Base-by-base conservation (phyloP, 768 basidiomycete species). In the Amanita exitialis region DNA sequence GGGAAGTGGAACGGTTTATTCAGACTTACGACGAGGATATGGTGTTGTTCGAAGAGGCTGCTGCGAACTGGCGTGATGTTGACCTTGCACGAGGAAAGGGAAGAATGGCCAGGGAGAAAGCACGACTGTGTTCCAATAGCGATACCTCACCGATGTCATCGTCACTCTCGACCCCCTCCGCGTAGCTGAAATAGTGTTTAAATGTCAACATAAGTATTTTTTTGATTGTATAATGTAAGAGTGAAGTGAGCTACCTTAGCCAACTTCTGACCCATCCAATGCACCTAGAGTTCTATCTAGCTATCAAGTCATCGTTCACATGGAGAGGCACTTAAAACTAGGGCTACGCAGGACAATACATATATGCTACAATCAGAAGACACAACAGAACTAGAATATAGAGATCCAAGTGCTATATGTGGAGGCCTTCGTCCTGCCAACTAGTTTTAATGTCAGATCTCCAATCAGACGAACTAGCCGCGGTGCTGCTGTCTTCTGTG, bases 11-110 rank as follows among this genome's bases (percentile, higher is more conserved):
- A 5, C 62, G 60, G 49, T 89, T 89, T 57, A 60, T 62, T 30
- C 63, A 60, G 16, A 59, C 44, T 21, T 88, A 87, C 55, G 80
- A 83, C 52, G 77, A 70, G 49, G 57, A 49, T 0, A 59, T 71
- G 50, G 56, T 53, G 1, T 59, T 87, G 18, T 69, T 86, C 6
- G 63, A 69, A 4, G 72, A 75, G 55, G 86, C 83, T 21, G 72
- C 64, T 58, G 59, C 53, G 30, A 65, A 66, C 50, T 90, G 88
- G 86, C 64, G 65, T n/a, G 68, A 71, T 34, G 86, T 91, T 2
- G 82, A 90, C 23, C 56, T 69, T 53, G 81, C 80, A 30, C 68
- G 89, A 54, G 88, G 89, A 12, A 90, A 87, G 61, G 89, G 89
- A 2, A 69, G 89, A 57, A 59, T 91, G 43, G 71, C 71, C 36